Evolutionary conservation across 345 rosid species (phyloP).

Genomic region (Pugionium cornutum): DNA sequence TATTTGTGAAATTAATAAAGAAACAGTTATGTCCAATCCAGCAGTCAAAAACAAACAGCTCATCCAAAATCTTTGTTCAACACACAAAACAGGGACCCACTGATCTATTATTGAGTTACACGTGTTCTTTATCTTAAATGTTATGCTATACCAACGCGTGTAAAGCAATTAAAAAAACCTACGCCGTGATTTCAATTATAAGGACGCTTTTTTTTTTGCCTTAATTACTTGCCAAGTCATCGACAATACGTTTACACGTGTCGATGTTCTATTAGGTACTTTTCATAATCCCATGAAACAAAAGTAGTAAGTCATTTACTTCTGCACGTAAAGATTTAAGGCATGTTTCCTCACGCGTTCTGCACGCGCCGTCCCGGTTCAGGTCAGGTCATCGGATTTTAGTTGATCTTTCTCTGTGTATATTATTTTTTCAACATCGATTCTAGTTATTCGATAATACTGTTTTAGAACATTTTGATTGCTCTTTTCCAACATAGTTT

Average conservation of each 20-base stretch:
- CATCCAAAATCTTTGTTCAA: slow-evolving; percentile 17
- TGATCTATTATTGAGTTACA: slow-evolving; percentile 30
- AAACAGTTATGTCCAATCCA: slow-evolving; percentile 15
- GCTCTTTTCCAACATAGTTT: not conserved
- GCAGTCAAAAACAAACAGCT: slow-evolving; percentile 37
- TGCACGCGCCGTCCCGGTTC: slow-evolving; percentile 16
- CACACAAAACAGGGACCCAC: slow-evolving; percentile 25
- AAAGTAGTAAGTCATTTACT: slow-evolving; percentile 16
- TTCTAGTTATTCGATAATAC: no score
- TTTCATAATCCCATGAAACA: slow-evolving; percentile 26
- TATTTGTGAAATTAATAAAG: not conserved
- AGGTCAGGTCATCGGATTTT: not conserved
- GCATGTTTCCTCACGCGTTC: slow-evolving; percentile 23
- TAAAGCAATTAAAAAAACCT: slow-evolving; percentile 21
- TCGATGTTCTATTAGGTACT: not conserved
- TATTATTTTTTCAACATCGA: no score
- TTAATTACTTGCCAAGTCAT: slow-evolving; percentile 30
- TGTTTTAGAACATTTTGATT: not conserved
- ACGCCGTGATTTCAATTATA: slow-evolving; percentile 41
- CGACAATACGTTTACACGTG: slow-evolving; percentile 18
- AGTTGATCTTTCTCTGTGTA: no score
- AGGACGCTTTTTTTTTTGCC: slow-evolving; percentile 13
- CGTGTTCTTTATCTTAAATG: slow-evolving; percentile 28
- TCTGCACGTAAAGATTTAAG: slow-evolving; percentile 23
- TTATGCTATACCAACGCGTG: slow-evolving; percentile 28